Evolutionary conservation across 306 rosid species (phyloP).

Genomic region (Citrullus amarus): DNA sequence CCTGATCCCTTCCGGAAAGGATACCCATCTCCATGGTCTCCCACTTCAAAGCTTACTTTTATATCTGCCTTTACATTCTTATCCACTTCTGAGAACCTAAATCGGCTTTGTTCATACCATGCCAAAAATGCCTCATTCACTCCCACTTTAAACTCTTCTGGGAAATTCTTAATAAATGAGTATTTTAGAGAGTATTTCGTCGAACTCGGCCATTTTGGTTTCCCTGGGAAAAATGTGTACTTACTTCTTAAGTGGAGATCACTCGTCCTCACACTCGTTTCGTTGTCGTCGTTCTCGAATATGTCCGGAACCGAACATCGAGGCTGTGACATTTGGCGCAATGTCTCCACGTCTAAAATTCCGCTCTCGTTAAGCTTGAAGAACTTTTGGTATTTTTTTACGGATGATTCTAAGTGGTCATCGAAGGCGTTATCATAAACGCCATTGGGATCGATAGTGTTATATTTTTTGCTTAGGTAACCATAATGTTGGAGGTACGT

Average conservation of each 20-base stretch:
- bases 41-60: not conserved
- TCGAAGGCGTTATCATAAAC: slow-evolving; percentile 11
- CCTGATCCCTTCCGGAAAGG: not conserved
- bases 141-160: rapidly evolving
- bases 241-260: not conserved
- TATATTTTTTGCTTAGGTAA: slow-evolving; percentile 12
- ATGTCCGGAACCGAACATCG: slow-evolving; percentile 34
- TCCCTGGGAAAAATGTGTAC: not conserved
- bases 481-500: slow-evolving; percentile 21
- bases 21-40: not conserved
- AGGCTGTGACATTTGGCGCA: slow-evolving; percentile 18
- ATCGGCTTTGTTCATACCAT: too few species aligned
- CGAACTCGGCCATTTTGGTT: not conserved
- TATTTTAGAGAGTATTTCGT: not conserved
- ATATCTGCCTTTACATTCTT: not conserved
- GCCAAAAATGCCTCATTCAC: not conserved
- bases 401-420: slow-evolving; percentile 18
- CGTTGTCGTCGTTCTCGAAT: not conserved
- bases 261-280: not conserved
- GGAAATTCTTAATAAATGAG: not conserved
- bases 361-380: slow-evolving; percentile 19
- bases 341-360: slow-evolving; percentile 10
- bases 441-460: not conserved
- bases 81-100: not conserved
- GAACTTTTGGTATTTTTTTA: slow-evolving; percentile 26